phyloP scores from a whole-genome alignment of 192 early-diverging fungal genomes.

The Neocallimastix lanati region DNA sequence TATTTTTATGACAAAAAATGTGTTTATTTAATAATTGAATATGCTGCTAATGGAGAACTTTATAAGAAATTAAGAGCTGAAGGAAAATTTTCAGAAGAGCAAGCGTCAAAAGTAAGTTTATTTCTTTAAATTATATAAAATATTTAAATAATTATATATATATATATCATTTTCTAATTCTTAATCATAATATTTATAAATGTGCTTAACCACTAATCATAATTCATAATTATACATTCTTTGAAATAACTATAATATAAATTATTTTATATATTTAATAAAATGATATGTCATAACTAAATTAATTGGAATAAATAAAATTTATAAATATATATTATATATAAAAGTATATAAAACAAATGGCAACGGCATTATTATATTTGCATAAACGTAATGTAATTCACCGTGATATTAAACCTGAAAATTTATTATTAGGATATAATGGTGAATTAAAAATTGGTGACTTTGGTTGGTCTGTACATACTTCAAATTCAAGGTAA shows the following conservation, averaged over 20 bases:
- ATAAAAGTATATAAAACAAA: constrained; percentile 65
- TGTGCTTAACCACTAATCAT: background rate
- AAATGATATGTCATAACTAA: too few relatives aligned
- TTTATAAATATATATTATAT: too few relatives aligned
- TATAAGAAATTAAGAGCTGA: constrained; percentile 63
- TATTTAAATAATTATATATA: too few relatives aligned
- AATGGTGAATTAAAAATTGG: constrained; percentile 83
- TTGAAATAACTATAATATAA: too few relatives aligned
- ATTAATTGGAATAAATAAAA: too few relatives aligned
- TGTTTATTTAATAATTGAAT: constrained; percentile 86
- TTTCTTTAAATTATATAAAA: too few relatives aligned
- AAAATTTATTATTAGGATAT: constrained; percentile 73
- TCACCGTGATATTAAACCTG: constrained; percentile 93
- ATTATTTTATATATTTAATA: too few relatives aligned
- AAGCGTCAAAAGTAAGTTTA: constrained; percentile 46
- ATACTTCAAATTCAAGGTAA: constrained; percentile 45
- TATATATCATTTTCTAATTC: too few relatives aligned
- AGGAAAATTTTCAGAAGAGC: constrained; percentile 49
- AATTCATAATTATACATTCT: too few relatives aligned
- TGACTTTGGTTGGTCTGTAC: constrained; percentile 96
- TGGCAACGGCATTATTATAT: constrained; percentile 69
- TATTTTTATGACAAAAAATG: constrained; percentile 90
- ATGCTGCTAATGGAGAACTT: constrained; percentile 83
- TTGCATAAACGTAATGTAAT: constrained; percentile 81
- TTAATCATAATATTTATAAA: too few relatives aligned